These are phyloP conservation scores for Kodamaea kaohsiungensis DNA, from an alignment of 805 yeast species.

Conservation along the genomic window DNA sequence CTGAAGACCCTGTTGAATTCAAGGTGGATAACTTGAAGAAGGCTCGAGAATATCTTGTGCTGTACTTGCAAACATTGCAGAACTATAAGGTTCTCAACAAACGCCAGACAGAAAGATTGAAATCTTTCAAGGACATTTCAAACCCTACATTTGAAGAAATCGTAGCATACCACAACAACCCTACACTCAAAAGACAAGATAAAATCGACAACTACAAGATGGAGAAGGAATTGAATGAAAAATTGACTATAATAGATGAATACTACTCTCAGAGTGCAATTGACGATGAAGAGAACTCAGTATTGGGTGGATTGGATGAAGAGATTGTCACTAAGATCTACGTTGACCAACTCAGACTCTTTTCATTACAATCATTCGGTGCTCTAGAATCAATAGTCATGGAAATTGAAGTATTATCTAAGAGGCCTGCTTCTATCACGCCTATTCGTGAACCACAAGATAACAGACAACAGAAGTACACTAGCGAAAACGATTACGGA, in stretches of 20 bases:
- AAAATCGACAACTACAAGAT: slow-evolving; percentile 69
- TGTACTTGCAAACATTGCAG: slow-evolving; percentile 21
- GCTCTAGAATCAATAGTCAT: slow-evolving; percentile 58
- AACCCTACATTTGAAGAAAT: slow-evolving; percentile 45
- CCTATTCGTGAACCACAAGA: slow-evolving; percentile 12
- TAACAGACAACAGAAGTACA: slow-evolving; percentile 4
- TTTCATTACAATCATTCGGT: slow-evolving; percentile 54
- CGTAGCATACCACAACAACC: slow-evolving; percentile 23
- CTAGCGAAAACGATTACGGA: slow-evolving; percentile 35
- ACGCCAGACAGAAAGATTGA: slow-evolving; percentile 38
- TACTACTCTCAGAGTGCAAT: slow-evolving; percentile 18
- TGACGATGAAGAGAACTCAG: slow-evolving; percentile 17
- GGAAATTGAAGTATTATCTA: slow-evolving; percentile 63
- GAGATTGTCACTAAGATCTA: slow-evolving; percentile 59
- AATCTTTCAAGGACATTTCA: slow-evolving; percentile 39
- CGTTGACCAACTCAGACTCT: slow-evolving; percentile 54
- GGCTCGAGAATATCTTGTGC: slow-evolving; percentile 45
- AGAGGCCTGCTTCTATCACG: neutral
- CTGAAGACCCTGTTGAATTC: slow-evolving; percentile 14
- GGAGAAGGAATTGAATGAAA: slow-evolving; percentile 53
- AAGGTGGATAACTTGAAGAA: slow-evolving; percentile 27
- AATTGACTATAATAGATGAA: slow-evolving; percentile 41
- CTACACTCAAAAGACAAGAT: slow-evolving; percentile 58
- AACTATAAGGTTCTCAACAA: slow-evolving; percentile 34
- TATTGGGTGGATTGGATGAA: slow-evolving; percentile 53